Percentiles rank a stretch among this genome's conserved stretches.
These are phyloP conservation scores for Diaporthe humulicola DNA, from an alignment of 2,329 filamentous ascomycete genomes.

Conservation along the genomic window DNA sequence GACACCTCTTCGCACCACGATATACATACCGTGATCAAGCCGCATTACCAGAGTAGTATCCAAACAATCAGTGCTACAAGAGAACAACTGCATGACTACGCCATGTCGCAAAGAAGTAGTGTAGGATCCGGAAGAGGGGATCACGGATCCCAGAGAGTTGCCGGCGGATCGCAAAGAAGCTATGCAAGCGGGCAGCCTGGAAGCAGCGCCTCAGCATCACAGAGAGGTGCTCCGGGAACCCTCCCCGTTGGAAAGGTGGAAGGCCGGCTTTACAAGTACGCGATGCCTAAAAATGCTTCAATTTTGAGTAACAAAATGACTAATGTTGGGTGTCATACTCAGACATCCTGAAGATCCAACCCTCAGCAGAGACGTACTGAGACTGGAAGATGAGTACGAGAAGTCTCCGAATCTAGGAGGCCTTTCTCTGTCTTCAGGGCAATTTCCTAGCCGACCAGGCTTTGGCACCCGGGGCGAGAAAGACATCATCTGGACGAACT, in stretches of 20 bases:
- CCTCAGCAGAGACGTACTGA: rapidly evolving
- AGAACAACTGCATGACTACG: not conserved
- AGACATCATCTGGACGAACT: not conserved
- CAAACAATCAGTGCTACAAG: not conserved
- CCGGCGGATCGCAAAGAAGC: not conserved
- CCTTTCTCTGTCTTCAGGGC: not conserved
- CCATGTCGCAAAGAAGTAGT: not conserved
- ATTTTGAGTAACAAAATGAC: not conserved
- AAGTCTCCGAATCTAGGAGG: not conserved
- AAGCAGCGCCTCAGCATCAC: not conserved
- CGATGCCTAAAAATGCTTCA: not conserved
- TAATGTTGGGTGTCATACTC: not conserved
- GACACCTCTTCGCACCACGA: too few relatives aligned
- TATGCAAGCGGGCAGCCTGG: not conserved
- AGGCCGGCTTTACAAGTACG: not conserved
- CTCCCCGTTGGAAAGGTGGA: not conserved
- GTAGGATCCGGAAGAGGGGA: not conserved
- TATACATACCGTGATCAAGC: too few relatives aligned
- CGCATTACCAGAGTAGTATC: not conserved
- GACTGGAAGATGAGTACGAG: not conserved
- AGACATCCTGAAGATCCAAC: not conserved
- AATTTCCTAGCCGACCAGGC: not conserved
- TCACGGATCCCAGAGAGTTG: not conserved
- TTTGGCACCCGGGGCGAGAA: not conserved
- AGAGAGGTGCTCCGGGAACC: not conserved